Percentiles rank a stretch among this genome's conserved stretches.
phyloP scores from a whole-genome alignment of 345 rosid species.

The Eutrema yunnanense region DNA sequence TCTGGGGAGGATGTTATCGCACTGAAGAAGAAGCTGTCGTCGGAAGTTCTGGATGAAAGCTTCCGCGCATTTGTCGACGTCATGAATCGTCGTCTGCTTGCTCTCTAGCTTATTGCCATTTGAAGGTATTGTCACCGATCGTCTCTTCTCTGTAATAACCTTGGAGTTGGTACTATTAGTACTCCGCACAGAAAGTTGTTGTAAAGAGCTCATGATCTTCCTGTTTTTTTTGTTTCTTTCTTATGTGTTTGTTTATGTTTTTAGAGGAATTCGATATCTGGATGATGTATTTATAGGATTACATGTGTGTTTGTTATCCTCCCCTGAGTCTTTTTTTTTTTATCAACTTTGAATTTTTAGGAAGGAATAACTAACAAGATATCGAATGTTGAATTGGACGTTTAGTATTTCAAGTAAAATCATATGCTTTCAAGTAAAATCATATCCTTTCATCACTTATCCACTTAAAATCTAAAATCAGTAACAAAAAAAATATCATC shows the following conservation, averaged over 20 bases:
- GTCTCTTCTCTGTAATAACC: slow-evolving; percentile 18
- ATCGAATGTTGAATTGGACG: slow-evolving; percentile 7
- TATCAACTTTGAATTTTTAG: slow-evolving; percentile 4
- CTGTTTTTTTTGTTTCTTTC: not conserved
- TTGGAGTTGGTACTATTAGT: slow-evolving; percentile 11
- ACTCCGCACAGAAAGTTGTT: not conserved
- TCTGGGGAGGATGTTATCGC: slow-evolving; percentile 8
- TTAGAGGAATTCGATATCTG: not conserved
- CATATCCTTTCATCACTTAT: slow-evolving; percentile 17
- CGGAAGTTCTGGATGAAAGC: slow-evolving; percentile 30
- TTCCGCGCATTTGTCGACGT: slow-evolving; percentile 26
- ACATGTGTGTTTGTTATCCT: not conserved
- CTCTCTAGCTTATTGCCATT: not conserved
- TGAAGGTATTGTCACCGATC: not conserved
- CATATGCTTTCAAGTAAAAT: too few species aligned
- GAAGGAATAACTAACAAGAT: not conserved
- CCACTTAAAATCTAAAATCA: not conserved
- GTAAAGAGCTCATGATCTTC: slow-evolving; percentile 19
- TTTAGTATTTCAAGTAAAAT: not conserved
- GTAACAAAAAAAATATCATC: not conserved
- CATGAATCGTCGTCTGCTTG: slow-evolving; percentile 3
- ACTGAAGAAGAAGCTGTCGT: slow-evolving; percentile 24
- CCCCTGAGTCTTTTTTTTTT: not conserved
- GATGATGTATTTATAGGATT: slow-evolving; percentile 21
- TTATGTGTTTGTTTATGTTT: not conserved